phyloP scores from a whole-genome alignment of 768 basidiomycete species.

The Dacryopinax spathularia region DNA sequence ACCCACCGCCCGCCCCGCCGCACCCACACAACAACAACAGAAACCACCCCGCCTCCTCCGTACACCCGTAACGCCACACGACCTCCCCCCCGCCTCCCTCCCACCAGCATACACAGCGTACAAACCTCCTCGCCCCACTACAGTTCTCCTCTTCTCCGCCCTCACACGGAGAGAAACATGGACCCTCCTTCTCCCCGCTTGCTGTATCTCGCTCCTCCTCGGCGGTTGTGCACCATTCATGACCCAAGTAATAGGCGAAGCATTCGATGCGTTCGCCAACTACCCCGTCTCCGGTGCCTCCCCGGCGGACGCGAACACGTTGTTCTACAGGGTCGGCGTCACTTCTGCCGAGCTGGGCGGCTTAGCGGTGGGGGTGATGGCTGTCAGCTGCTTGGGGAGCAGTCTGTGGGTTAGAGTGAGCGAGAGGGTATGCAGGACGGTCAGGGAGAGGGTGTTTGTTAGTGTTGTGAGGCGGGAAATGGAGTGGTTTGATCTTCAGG shows the following conservation, averaged over 20 bases:
- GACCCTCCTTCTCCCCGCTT: constrained; percentile 48
- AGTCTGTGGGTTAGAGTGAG: constrained; percentile 79
- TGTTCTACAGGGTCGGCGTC: constrained; percentile 44
- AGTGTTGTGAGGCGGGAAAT: constrained; percentile 57
- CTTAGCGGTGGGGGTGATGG: constrained; percentile 49
- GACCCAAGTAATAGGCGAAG: constrained; percentile 65
- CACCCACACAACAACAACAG: background rate
- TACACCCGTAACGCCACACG: background rate
- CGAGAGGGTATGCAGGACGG: constrained; percentile 56
- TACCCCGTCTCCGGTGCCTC: constrained; percentile 30
- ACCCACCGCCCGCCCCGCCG: background rate
- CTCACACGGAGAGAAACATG: constrained; percentile 43
- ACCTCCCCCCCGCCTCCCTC: background rate
- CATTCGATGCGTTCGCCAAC: constrained; percentile 55
- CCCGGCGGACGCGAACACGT: constrained; percentile 20
- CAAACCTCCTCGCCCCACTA: constrained; percentile 34
- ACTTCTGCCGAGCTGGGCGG: constrained; percentile 53
- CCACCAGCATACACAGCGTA: constrained; percentile 6
- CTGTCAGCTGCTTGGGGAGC: constrained; percentile 59
- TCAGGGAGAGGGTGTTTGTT: constrained; percentile 54
- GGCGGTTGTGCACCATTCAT: constrained; percentile 73
- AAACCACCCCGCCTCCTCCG: background rate
- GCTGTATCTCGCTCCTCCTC: constrained; percentile 43
- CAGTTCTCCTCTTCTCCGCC: constrained; percentile 54
- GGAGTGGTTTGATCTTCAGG: constrained; percentile 82